These are phyloP conservation scores for Aspergillus chevalieri DNA, from an alignment of 2,329 filamentous ascomycete genomes.

Conservation along the genomic window DNA sequence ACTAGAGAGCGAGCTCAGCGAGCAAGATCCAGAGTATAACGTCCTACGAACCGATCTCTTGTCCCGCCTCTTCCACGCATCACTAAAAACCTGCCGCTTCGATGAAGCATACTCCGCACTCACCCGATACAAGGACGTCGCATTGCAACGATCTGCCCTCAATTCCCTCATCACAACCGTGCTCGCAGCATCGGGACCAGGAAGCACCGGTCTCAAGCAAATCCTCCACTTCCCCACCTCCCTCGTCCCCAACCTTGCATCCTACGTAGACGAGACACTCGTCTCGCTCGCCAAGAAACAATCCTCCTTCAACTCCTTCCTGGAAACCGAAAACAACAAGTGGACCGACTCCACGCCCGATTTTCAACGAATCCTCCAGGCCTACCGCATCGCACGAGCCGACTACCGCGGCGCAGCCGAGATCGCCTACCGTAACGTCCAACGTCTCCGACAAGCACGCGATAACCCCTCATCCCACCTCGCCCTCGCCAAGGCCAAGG, in stretches of 20 bases:
- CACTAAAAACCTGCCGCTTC: slow-evolving; percentile 72
- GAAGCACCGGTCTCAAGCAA: slow-evolving; percentile 44
- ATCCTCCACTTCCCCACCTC: slow-evolving; percentile 70
- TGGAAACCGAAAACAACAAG: slow-evolving; percentile 32
- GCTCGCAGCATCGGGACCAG: slow-evolving; percentile 34
- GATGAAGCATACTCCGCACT: slow-evolving; percentile 76
- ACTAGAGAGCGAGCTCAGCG: slow-evolving; percentile 27
- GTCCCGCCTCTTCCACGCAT: slow-evolving; percentile 75
- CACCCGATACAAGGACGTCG: slow-evolving; percentile 62
- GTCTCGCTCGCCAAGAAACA: slow-evolving; percentile 64
- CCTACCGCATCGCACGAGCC: slow-evolving; percentile 75
- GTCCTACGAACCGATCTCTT: slow-evolving; percentile 64
- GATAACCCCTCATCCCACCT: slow-evolving; percentile 30
- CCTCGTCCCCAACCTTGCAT: slow-evolving; percentile 59
- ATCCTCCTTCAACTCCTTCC: slow-evolving; percentile 50
- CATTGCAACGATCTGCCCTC: slow-evolving; percentile 66
- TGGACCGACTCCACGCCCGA: slow-evolving; percentile 47
- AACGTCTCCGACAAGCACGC: slow-evolving; percentile 41
- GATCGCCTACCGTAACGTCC: slow-evolving; percentile 51
- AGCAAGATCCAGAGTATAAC: slow-evolving; percentile 31
- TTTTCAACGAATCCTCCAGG: slow-evolving; percentile 84
- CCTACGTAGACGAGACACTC: slow-evolving; percentile 73
- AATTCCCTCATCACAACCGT: slow-evolving; percentile 55
- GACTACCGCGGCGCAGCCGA: slow-evolving; percentile 76
- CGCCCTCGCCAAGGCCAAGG: slow-evolving; percentile 31